A percentile compares a stretch with the other conserved stretches of the same genome.
Conservation (phyloP, 495 filamentous ascomycete genomes). For the Hypoxylon lenormandii region DNA sequence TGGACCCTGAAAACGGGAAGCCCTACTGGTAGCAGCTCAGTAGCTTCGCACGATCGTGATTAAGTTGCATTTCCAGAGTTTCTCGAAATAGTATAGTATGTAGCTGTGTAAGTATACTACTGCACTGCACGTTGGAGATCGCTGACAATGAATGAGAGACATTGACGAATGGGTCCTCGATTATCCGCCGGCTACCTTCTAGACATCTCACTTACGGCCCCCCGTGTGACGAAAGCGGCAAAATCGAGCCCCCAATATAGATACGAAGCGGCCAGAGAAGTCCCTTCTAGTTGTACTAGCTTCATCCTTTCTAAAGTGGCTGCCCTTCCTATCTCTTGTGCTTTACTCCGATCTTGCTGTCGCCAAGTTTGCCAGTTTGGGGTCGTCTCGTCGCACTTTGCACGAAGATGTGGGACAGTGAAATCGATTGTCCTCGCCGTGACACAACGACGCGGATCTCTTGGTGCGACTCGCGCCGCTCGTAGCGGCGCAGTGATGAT, state of each 20-base stretch:
- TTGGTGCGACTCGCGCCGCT: conserved; percentile 12
- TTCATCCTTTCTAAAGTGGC: conserved; percentile 11
- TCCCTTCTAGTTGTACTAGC: conserved; percentile 8
- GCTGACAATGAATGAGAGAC: conserved; percentile 15
- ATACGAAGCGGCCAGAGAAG: conserved; percentile 22
- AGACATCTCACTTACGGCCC: conserved; percentile 22
- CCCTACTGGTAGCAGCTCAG: conserved; percentile 22
- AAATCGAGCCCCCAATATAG: conserved; percentile 22
- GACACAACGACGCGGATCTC: conserved; percentile 19
- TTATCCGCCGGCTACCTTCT: conserved; percentile 2
- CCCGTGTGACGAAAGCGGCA: conserved; percentile 47
- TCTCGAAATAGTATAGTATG: background rate
- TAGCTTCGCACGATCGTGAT: conserved; percentile 14
- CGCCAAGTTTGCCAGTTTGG: conserved; percentile 2
- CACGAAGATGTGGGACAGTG: background rate
- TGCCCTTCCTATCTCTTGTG: conserved; percentile 14
- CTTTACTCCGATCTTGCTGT: conserved; percentile 20
- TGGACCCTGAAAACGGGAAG: conserved; percentile 22
- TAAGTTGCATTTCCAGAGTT: conserved; percentile 14
- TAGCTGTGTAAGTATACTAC: background rate
- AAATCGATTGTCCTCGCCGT: background rate
- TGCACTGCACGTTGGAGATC: conserved; percentile 6
- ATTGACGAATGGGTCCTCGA: conserved; percentile 12
- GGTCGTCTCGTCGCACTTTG: conserved; percentile 2
- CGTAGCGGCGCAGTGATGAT: conserved; percentile 24